Evolutionary conservation across 768 basidiomycete genomes (phyloP).

Genomic region (Lentinula raphanica): DNA sequence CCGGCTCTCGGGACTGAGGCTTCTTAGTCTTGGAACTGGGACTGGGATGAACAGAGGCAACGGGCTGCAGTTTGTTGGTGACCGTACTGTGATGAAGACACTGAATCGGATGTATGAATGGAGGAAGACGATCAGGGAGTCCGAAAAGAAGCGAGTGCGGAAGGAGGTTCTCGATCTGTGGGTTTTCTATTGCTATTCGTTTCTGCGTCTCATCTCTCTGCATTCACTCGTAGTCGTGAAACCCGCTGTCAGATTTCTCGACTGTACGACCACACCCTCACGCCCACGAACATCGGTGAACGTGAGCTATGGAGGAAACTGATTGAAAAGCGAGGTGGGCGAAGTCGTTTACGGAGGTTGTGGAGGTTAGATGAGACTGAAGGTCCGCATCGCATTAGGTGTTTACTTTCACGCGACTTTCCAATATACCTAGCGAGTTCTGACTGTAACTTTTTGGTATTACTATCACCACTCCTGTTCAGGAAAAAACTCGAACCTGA

Average conservation of each 20-base stretch:
- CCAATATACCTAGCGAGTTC: too few relatives aligned
- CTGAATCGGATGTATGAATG: constrained; percentile 64
- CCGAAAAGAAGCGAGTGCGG: constrained; percentile 68
- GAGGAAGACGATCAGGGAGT: constrained; percentile 60
- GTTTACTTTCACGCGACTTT: constrained; percentile 8
- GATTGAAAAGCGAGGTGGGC: constrained; percentile 36
- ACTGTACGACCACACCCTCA: constrained; percentile 54
- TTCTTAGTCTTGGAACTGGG: too few relatives aligned
- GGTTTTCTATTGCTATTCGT: constrained; percentile 17
- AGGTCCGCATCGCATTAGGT: constrained; percentile 85
- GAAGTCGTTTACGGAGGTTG: too few relatives aligned
- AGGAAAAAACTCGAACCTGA: constrained; percentile 78
- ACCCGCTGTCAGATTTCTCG: constrained; percentile 62
- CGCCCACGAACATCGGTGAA: constrained; percentile 68
- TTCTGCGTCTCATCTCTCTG: background rate
- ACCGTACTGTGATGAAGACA: constrained; percentile 54
- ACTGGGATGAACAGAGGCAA: too few relatives aligned
- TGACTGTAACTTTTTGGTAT: too few relatives aligned
- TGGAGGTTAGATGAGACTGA: constrained; percentile 93
- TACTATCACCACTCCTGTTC: too few relatives aligned
- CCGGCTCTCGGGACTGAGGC: too few relatives aligned
- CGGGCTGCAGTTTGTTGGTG: too few relatives aligned
- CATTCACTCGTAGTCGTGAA: constrained; percentile 51
- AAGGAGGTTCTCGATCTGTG: constrained; percentile 74
- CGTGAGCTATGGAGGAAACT: constrained; percentile 84